Conservation (phyloP, 2,329 filamentous ascomycete species). For the Aspergillus uvarum region DNA sequence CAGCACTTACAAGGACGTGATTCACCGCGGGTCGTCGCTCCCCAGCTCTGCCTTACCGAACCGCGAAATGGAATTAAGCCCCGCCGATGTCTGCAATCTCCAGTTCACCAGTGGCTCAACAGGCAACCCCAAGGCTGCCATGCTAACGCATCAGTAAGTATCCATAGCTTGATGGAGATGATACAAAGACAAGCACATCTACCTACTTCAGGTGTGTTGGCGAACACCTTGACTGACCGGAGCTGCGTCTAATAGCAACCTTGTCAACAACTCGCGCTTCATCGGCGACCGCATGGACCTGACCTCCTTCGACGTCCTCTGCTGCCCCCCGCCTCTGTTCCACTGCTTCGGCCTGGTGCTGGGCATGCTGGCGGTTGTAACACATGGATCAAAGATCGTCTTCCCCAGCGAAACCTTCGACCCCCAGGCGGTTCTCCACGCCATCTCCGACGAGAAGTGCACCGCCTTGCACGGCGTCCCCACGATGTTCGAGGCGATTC, state of each 20-base stretch:
- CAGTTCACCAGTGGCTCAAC: slow-evolving; percentile 77
- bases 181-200: too few species aligned
- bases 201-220: too few species aligned
- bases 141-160: slow-evolving; percentile 67
- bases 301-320: slow-evolving; percentile 65
- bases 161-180: slow-evolving; percentile 1
- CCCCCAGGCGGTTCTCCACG: slow-evolving; percentile 62
- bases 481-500: slow-evolving; percentile 75
- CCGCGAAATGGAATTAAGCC: slow-evolving; percentile 56
- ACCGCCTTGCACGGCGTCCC: slow-evolving; percentile 80
- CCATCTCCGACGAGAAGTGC: slow-evolving; percentile 65
- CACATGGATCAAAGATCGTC: slow-evolving; percentile 73
- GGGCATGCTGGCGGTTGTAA: slow-evolving; percentile 69
- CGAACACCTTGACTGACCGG: neutral
- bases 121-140: slow-evolving; percentile 70
- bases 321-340: slow-evolving; percentile 80
- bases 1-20: slow-evolving; percentile 59
- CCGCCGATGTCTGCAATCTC: slow-evolving; percentile 69
- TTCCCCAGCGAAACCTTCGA: slow-evolving; percentile 76
- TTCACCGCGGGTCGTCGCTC: slow-evolving; percentile 53
- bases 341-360: slow-evolving; percentile 83
- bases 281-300: slow-evolving; percentile 74
- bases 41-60: slow-evolving; percentile 53
- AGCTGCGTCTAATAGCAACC: slow-evolving; percentile 30
- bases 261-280: slow-evolving; percentile 65